These are phyloP conservation scores for Aspergillus aculeatinus DNA, from an alignment of 2,329 filamentous ascomycete species.

Conservation along the genomic window DNA sequence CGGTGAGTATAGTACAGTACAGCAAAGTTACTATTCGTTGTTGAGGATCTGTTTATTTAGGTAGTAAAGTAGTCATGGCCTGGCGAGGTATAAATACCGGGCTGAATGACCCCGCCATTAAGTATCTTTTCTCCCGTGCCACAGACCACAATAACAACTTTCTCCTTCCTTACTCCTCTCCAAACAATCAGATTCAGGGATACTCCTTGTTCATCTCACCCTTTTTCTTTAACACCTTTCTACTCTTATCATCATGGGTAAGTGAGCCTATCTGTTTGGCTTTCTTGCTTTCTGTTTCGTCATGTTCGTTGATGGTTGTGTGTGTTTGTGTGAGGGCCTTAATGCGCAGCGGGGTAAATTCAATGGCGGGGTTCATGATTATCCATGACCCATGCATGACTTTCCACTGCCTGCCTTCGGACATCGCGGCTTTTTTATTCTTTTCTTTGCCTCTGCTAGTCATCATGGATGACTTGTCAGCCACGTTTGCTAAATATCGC, in stretches of 20 bases:
- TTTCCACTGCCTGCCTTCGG: background rate
- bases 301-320: background rate
- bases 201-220: background rate
- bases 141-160: background rate
- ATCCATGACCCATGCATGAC: no score
- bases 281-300: background rate
- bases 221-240: background rate
- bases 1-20: no score
- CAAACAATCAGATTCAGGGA: background rate
- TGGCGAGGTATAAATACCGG: constrained; percentile 23
- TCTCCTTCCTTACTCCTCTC: background rate
- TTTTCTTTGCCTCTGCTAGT: background rate
- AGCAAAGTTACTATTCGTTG: no score
- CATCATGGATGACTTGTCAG: background rate
- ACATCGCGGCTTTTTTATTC: background rate
- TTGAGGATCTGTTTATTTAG: no score
- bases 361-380: constrained; percentile 20
- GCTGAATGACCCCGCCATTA: background rate
- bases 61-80: background rate
- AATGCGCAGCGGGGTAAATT: background rate
- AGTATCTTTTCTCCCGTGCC: background rate
- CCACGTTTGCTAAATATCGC: constrained; percentile 2
- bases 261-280: background rate
- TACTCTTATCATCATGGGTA: constrained; percentile 16
- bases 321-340: background rate